These are phyloP conservation scores for Diaporthe amygdali DNA, from an alignment of 2,329 filamentous ascomycete species.

Conservation along the genomic window DNA sequence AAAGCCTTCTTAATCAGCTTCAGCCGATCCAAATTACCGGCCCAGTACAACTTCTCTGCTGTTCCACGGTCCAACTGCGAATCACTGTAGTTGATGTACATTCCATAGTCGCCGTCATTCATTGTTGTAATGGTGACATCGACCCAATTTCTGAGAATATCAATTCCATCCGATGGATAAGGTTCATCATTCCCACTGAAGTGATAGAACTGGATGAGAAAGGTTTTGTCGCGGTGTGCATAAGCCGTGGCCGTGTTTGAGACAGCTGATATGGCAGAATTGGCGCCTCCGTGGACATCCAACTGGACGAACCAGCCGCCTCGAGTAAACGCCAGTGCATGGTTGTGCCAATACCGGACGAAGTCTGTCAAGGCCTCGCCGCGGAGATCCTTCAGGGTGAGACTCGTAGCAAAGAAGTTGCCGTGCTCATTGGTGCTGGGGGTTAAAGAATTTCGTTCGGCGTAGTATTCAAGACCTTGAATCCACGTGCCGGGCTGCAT, in stretches of 20 bases:
- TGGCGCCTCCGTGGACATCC: slow-evolving; percentile 47
- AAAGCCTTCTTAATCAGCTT: slow-evolving; percentile 40
- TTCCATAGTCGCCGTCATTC: slow-evolving; percentile 38
- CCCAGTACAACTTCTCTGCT: slow-evolving; percentile 44
- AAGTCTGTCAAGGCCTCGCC: slow-evolving; percentile 41
- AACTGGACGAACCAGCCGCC: slow-evolving; percentile 49
- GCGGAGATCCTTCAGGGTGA: slow-evolving; percentile 43
- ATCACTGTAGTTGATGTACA: slow-evolving; percentile 49
- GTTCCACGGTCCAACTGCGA: slow-evolving; percentile 38
- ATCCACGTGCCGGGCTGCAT: slow-evolving; percentile 34
- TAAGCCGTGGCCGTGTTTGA: slow-evolving; percentile 41
- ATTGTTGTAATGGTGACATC: slow-evolving; percentile 37
- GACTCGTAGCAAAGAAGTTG: slow-evolving; percentile 47
- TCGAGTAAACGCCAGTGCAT: slow-evolving; percentile 32
- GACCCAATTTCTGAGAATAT: slow-evolving; percentile 40
- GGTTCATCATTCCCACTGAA: slow-evolving; percentile 35
- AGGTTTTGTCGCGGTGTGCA: slow-evolving; percentile 49
- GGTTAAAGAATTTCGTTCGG: slow-evolving; percentile 29
- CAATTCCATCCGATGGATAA: slow-evolving; percentile 41
- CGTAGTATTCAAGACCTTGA: slow-evolving; percentile 37
- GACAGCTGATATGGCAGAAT: slow-evolving; percentile 40
- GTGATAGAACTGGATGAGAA: slow-evolving; percentile 56
- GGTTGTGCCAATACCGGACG: slow-evolving; percentile 41
- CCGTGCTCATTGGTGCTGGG: slow-evolving; percentile 40
- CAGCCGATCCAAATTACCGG: slow-evolving; percentile 37